A percentile compares a stretch with the other conserved stretches of the same genome.
Evolutionary conservation across 1,284 basidiomycete species (phyloP).

Genomic region (Abortiporus biennis): DNA sequence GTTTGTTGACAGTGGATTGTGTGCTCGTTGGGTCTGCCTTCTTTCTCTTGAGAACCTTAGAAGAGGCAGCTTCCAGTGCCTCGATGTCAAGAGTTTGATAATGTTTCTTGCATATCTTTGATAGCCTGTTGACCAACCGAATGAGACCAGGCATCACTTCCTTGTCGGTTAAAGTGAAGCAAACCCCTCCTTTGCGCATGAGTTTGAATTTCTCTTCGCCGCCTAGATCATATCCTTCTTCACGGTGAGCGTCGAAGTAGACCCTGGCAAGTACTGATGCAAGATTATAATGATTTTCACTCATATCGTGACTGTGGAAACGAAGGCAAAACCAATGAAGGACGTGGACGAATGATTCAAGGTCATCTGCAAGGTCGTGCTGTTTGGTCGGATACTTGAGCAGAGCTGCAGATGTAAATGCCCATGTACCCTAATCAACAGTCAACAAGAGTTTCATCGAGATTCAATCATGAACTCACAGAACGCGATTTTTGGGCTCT

Average conservation of each 20-base stretch:
- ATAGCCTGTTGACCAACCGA: neutral
- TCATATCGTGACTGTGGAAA: neutral
- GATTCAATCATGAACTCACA: neutral
- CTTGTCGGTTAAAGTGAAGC: neutral
- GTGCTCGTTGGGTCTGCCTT: no score
- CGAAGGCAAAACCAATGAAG: constrained; percentile 1
- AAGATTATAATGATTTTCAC: neutral
- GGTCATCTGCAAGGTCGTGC: constrained; percentile 2
- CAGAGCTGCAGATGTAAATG: constrained; percentile 1
- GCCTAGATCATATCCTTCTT: neutral
- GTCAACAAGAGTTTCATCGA: no score
- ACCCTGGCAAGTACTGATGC: neutral
- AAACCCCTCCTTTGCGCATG: neutral
- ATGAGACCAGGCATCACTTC: neutral
- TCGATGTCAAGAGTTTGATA: neutral
- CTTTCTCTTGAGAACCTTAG: no score
- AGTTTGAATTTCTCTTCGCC: neutral
- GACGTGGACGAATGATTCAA: constrained; percentile 5
- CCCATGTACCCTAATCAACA: constrained; percentile 6
- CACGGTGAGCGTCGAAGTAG: neutral
- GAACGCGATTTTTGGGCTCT: neutral
- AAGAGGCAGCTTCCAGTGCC: no score
- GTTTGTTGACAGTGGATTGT: no score
- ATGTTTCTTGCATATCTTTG: neutral
- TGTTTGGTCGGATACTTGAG: constrained; percentile 2